Base-by-base conservation (phyloP, 2,329 filamentous ascomycete species). In the Talaromyces pinophilus region DNA sequence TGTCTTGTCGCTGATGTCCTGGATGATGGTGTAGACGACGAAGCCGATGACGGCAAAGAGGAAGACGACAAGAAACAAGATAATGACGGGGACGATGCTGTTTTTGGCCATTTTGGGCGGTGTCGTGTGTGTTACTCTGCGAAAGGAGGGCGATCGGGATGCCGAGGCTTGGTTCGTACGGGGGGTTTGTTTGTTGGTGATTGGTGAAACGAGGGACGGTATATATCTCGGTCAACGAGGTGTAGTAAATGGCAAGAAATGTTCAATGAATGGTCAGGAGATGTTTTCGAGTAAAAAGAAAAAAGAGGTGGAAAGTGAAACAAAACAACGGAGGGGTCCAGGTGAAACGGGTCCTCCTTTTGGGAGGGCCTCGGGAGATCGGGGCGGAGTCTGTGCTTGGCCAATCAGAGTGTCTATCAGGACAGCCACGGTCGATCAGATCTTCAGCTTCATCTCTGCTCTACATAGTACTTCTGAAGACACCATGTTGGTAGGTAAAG, bases 1-100 rank as follows among this genome's bases (percentile, higher is more conserved):
- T 52, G 86, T 87, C 69, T 83, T 82, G 68, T 85, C 81, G 67
- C 84, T 82, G 60, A 90, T 83, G 68, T 87, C 83, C 72, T 85
- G 84, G 33, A 83, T 81, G 79, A 87, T 87, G 59, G 81, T 77
- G 77, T 87, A 89, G 69, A 84, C 75, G 69, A 86, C 81, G 69
- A 85, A 87, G 25, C 84, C 86, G 68, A 89, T 75, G 71, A 80
- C 84, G 42, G 79, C 84, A 22, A 83, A 71, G 44, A 84, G 73
- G 59, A 75, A 80, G 42, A 88, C 78, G 52, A 88, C 75, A 60
- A 83, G 67, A 72, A 88, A 78, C 65, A 88, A 82, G 69, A 89
- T 77, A 65, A 87, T 73, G 35, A 89, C 81, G 1, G 87, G 86
- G 22, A 63, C 28, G 40, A 88, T 64, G 64, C 79, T 81, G 71